Evolutionary conservation across 116 monocot genomes (phyloP).

Genomic region (Iris pallida): DNA sequence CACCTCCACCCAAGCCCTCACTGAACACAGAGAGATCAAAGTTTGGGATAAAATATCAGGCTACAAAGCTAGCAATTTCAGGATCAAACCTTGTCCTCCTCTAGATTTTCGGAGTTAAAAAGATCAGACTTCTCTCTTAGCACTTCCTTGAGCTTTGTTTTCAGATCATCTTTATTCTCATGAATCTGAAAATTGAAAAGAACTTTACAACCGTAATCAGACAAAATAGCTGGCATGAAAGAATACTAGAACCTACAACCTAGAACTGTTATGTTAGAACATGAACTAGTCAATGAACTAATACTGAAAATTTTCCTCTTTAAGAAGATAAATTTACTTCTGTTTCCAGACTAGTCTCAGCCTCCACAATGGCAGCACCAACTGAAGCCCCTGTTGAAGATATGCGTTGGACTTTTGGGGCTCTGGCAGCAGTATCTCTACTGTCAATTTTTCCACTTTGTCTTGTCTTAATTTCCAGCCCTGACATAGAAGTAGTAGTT

Average conservation of each 20-base stretch:
- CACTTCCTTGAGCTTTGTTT: constrained; percentile 77
- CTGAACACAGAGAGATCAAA: too few relatives aligned
- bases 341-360: constrained; percentile 76
- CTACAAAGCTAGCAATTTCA: not conserved
- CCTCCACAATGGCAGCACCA: constrained; percentile 88
- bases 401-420: constrained; percentile 52
- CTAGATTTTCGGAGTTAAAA: constrained; percentile 73
- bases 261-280: not conserved
- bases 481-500: constrained; percentile 28
- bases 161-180: constrained; percentile 86
- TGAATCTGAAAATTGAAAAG: constrained; percentile 17
- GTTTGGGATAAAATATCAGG: too few relatives aligned
- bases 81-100: constrained; percentile 79
- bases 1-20: too few relatives aligned
- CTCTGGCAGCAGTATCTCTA: constrained; percentile 3
- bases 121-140: constrained; percentile 92
- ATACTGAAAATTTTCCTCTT: not conserved
- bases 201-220: not conserved
- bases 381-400: constrained; percentile 51
- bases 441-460: not conserved
- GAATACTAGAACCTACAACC: constrained; percentile 4
- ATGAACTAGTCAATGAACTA: not conserved
- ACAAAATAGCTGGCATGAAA: constrained; percentile 1
- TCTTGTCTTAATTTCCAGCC: constrained; percentile 23
- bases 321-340: constrained; percentile 36